Conservation (phyloP, 129 eudicot species). For the Apium graveolens region DNA sequence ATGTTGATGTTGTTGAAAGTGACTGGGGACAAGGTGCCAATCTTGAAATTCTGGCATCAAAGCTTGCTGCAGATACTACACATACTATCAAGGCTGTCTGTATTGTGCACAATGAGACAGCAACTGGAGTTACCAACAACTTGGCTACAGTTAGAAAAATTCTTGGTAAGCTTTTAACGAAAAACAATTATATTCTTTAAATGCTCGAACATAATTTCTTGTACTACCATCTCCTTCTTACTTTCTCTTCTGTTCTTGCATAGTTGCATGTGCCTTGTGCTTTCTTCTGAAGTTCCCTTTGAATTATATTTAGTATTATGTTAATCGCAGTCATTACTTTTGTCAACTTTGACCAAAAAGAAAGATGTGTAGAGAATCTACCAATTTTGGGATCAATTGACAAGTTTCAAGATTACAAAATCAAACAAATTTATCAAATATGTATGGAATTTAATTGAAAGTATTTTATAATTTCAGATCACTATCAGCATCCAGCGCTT, state of each 20-base stretch:
- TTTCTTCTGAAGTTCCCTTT: neutral
- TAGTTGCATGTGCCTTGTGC: neutral
- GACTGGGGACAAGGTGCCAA: slow-evolving; percentile 97
- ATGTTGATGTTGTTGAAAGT: slow-evolving; percentile 91
- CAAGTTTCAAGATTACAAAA: neutral
- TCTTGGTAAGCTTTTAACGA: slow-evolving; percentile 49
- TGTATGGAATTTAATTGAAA: neutral
- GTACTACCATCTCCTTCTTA: neutral
- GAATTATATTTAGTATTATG: neutral
- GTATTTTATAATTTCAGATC: slow-evolving; percentile 36
- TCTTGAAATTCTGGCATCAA: slow-evolving; percentile 72
- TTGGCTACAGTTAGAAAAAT: slow-evolving; percentile 87
- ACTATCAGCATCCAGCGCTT: slow-evolving; percentile 93
- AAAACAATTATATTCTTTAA: neutral
- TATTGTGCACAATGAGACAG: slow-evolving; percentile 97
- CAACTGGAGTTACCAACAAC: slow-evolving; percentile 99
- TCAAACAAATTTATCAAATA: neutral
- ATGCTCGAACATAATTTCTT: neutral
- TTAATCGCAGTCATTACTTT: neutral
- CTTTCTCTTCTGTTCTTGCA: neutral
- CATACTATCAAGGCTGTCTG: slow-evolving; percentile 96
- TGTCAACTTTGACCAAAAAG: neutral
- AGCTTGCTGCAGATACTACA: slow-evolving; percentile 65
- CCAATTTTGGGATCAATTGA: neutral
- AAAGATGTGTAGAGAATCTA: neutral